Conservation (phyloP, 305 asterid genomes). For the Solanum hybrid region DNA sequence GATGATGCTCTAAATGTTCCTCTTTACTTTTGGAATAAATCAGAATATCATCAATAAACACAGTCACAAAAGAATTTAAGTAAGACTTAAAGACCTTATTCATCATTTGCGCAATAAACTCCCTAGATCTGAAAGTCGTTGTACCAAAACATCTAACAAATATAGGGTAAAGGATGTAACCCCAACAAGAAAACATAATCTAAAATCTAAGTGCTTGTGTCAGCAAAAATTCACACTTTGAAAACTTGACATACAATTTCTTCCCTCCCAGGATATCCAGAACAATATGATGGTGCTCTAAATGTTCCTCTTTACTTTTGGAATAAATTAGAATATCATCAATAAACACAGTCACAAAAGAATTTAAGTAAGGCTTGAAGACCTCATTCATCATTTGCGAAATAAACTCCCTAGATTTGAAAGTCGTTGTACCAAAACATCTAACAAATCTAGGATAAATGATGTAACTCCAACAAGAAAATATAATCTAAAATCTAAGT, state of each 20-base stretch:
- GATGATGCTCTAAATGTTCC: not conserved
- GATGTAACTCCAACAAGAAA: not conserved
- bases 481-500: not conserved
- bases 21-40: not conserved
- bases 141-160: not conserved
- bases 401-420: not conserved
- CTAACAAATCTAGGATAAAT: not conserved
- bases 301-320: not conserved
- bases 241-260: not conserved
- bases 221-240: no score
- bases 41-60: not conserved
- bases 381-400: not conserved
- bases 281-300: not conserved
- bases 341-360: not conserved
- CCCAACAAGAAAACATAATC: not conserved
- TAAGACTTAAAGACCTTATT: not conserved
- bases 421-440: not conserved
- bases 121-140: not conserved
- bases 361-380: not conserved
- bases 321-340: not conserved
- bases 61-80: not conserved
- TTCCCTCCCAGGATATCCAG: not conserved
- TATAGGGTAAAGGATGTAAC: not conserved
- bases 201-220: not conserved
- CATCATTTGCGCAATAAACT: no score